Evolutionary conservation across 441 rosid genomes (phyloP).

Genomic region (Populus hybrid): DNA sequence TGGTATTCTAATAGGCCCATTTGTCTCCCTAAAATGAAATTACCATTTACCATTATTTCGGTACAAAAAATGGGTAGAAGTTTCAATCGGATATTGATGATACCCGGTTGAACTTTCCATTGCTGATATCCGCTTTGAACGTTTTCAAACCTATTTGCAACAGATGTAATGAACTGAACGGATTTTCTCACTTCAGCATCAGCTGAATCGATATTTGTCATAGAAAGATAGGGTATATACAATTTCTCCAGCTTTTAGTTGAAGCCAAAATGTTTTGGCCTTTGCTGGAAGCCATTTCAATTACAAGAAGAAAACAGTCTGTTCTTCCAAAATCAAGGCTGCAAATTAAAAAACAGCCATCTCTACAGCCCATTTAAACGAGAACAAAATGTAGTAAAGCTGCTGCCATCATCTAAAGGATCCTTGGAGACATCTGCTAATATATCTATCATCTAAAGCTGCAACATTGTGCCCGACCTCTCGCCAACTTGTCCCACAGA

Average conservation of each 20-base stretch:
- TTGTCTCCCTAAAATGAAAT: no score
- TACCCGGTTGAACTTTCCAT: not conserved
- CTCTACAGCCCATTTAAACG: constrained; percentile 14
- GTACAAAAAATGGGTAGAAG: not conserved
- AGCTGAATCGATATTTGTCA: not conserved
- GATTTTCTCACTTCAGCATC: not conserved
- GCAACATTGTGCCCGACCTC: constrained; percentile 79
- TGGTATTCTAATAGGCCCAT: no score
- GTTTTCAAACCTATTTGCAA: not conserved
- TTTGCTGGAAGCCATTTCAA: constrained; percentile 6
- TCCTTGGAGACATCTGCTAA: not conserved
- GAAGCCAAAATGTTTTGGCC: constrained; percentile 13
- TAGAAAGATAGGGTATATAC: not conserved
- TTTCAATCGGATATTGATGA: not conserved
- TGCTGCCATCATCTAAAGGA: not conserved
- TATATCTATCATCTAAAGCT: constrained; percentile 61
- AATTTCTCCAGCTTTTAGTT: constrained; percentile 3
- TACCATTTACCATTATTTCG: no score
- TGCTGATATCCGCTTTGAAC: not conserved
- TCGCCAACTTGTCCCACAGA: constrained; percentile 78
- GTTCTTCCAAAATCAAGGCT: constrained; percentile 11
- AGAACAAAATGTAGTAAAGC: constrained; percentile 9
- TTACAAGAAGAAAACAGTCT: not conserved
- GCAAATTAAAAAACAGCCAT: constrained; percentile 11
- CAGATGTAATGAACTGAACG: not conserved